These are phyloP conservation scores for Lachancea waltii DNA, from an alignment of 805 yeast species.

Conservation along the genomic window DNA sequence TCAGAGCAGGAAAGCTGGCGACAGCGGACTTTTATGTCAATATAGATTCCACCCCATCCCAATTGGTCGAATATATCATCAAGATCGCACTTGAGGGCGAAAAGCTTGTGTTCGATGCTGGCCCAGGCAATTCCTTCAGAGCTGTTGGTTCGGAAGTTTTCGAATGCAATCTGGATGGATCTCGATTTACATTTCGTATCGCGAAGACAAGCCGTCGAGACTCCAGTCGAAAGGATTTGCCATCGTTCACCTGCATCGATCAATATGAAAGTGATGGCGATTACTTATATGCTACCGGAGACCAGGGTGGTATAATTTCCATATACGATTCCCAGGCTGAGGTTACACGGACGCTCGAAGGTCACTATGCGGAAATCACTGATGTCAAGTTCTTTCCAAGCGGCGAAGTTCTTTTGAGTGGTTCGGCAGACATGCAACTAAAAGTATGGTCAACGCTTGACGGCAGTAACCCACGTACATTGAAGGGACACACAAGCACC, in stretches of 20 bases:
- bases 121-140: constrained; percentile 12
- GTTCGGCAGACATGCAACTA: constrained; percentile 52
- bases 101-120: constrained; percentile 14
- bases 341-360: constrained; percentile 28
- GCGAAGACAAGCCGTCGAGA: constrained; percentile 6
- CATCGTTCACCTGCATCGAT: constrained; percentile 33
- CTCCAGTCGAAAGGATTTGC: constrained; percentile 1
- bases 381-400: constrained; percentile 53
- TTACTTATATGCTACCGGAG: constrained; percentile 28
- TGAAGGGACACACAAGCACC: constrained; percentile 43
- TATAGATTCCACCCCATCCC: constrained; percentile 23
- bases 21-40: constrained; percentile 42
- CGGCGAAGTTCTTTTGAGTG: constrained; percentile 50
- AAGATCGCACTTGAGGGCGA: constrained; percentile 17
- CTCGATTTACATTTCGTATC: constrained; percentile 12
- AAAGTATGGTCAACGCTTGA: constrained; percentile 53
- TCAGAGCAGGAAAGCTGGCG: constrained; percentile 16
- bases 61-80: constrained; percentile 28
- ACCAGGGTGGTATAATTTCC: constrained; percentile 30
- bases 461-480: constrained; percentile 45
- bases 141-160: constrained; percentile 9
- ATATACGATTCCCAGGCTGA: constrained; percentile 16
- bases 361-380: constrained; percentile 47
- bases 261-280: constrained; percentile 18
- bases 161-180: constrained; percentile 13